Conservation (phyloP, 2,329 filamentous ascomycete species). For the Xylaria sp. region DNA sequence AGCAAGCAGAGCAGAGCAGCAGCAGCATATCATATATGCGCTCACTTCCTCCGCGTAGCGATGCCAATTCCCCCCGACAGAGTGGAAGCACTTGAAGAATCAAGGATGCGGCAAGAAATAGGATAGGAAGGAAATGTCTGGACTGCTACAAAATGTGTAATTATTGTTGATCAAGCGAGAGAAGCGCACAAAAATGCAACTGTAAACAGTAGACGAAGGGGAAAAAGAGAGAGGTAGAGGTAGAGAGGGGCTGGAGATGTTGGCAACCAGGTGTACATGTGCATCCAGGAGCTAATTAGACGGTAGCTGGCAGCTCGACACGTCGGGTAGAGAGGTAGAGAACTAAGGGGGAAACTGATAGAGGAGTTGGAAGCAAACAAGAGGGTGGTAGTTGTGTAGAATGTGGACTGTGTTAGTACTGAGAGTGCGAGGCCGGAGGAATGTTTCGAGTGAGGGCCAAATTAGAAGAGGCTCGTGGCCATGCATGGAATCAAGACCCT, state of each 20-base stretch:
- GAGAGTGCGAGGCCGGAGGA: constrained; percentile 23
- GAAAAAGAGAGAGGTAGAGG: not conserved
- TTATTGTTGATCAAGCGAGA: constrained; percentile 24
- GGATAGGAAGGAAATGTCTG: not conserved
- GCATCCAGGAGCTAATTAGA: constrained; percentile 8
- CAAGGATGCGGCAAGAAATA: not conserved
- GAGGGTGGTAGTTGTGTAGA: constrained; percentile 20
- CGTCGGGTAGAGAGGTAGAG: not conserved
- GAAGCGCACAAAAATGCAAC: constrained; percentile 14
- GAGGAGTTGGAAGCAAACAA: constrained; percentile 15
- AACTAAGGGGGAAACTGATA: constrained; percentile 18
- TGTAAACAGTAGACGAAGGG: constrained; percentile 18
- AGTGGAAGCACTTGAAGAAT: constrained; percentile 10
- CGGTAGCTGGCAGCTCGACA: constrained; percentile 13
- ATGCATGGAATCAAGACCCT: not conserved
- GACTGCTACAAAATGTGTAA: constrained; percentile 10
- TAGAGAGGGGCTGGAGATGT: not conserved
- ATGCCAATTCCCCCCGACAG: not conserved
- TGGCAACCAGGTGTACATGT: constrained; percentile 6
- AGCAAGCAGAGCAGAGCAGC: constrained; percentile 26
- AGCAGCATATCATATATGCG: constrained; percentile 41
- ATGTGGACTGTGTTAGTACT: constrained; percentile 12
- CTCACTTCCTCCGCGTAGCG: not conserved
- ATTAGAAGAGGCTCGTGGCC: constrained; percentile 14
- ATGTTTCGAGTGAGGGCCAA: constrained; percentile 25